Conservation (phyloP, 225 moss, liverwort and hornwort genomes). For the Rhytidiadelphus loreus region DNA sequence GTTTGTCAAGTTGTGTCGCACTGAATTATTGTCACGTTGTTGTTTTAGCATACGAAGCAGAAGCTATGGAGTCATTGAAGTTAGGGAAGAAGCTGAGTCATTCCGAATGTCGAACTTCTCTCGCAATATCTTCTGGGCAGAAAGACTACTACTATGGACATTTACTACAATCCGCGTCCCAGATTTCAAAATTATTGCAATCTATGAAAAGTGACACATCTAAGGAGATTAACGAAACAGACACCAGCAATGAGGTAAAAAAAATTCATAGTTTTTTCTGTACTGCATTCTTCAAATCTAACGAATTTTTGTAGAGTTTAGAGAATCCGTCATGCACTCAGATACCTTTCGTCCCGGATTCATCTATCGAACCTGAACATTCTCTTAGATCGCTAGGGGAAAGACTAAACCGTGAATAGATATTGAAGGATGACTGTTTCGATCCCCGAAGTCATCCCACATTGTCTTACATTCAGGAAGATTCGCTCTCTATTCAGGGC, state of each 20-base stretch:
- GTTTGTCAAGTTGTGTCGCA: neutral
- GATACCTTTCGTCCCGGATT: neutral
- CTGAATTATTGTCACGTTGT: neutral
- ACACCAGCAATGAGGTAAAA: constrained; percentile 7
- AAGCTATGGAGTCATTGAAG: constrained; percentile 44
- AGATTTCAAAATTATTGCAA: constrained; percentile 27
- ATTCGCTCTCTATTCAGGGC: neutral
- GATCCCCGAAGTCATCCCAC: neutral
- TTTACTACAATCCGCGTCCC: constrained; percentile 27
- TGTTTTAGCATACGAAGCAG: constrained; percentile 4
- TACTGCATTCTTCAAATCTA: neutral
- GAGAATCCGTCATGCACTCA: neutral
- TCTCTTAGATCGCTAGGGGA: neutral
- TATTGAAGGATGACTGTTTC: neutral
- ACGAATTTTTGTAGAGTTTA: neutral
- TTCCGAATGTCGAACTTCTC: constrained; percentile 14
- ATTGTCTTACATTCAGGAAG: neutral
- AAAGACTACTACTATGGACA: constrained; percentile 37
- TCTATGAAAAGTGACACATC: neutral
- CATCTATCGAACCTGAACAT: neutral
- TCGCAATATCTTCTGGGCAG: constrained; percentile 31
- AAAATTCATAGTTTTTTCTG: neutral
- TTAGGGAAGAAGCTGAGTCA: constrained; percentile 23
- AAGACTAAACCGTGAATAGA: neutral
- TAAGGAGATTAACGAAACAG: neutral